Evolutionary conservation across 202 grass and related monocot genomes (phyloP), one percentile per base, ranked within the genome.

Genomic region (Zoysia matrella): DNA sequence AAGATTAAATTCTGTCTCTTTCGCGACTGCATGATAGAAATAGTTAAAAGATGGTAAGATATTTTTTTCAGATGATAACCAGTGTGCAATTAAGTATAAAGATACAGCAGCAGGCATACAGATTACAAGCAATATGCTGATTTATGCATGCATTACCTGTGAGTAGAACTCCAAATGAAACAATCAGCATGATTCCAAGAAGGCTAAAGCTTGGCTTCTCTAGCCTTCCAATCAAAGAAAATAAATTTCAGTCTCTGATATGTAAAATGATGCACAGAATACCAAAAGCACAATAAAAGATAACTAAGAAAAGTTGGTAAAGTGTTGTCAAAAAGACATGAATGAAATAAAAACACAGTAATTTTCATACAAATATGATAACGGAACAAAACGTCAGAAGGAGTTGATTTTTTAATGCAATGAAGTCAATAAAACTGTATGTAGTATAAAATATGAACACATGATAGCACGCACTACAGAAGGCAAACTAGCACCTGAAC

Each of bases 171-270:
- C 96, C 92, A 79, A 90, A 60, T 15, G 89, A 95, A 93, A 99
- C 90, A 78, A 94, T 49, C 58, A 99, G 41, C 69, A 99, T 99
- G 48, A 99, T 99, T 66, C 92, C 96, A 83, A 95, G 82, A 82
- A 99, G 84, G 66, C 90, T 95, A 81, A 93, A 75, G 64, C 92
- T 98, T 5, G 92, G 95, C 54, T 82, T 98, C 91, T 98, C 95
- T 90, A 98, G 90, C 80, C 95, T 98, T 90, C 56, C 39, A 70
- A 71, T 52, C 1, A 68, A 84, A 84, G 6, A 82, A 79, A 83
- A 15, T 9, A 81, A 56, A 49, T 11, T 39, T 73, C 69, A 67
- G 66, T 53, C 62, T 58, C 68, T 74, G 80, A 70, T 12, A 73
- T 70, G 30, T 62, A 15, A 88, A 86, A 65, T 80, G 41, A 60